Percentiles rank a stretch among this genome's conserved stretches.
Conservation (phyloP, 495 filamentous ascomycete species). For the Xylaria venustula region DNA sequence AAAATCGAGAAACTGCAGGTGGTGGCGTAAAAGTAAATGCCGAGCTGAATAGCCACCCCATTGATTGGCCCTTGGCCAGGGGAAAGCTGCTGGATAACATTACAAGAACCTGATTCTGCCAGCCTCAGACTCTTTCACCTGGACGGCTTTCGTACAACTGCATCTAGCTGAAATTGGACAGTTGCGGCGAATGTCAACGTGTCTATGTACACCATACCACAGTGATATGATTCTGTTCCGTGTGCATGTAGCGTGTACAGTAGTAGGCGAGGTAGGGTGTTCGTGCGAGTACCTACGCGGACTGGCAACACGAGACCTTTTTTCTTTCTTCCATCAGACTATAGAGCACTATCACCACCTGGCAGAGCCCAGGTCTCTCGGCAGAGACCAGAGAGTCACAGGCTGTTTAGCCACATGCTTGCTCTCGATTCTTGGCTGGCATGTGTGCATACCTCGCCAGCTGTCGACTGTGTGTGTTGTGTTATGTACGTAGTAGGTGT, state of each 20-base stretch:
- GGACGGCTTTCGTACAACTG: background rate
- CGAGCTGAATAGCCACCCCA: background rate
- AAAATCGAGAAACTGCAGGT: background rate
- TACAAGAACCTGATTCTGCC: background rate
- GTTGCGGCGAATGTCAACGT: background rate
- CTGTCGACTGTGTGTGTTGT: no score
- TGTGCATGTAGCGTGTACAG: no score
- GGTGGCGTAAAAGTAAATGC: constrained; percentile 6
- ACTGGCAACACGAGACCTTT: background rate
- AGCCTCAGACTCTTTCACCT: background rate
- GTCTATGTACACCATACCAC: no score
- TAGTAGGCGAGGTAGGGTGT: background rate
- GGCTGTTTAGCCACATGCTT: background rate
- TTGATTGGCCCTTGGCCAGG: background rate
- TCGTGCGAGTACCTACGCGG: background rate
- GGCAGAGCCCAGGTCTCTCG: background rate
- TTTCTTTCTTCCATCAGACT: no score
- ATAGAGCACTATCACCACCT: background rate
- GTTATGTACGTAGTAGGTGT: no score
- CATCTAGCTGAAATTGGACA: background rate
- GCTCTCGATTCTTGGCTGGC: background rate
- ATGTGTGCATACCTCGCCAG: background rate
- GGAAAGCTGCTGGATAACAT: background rate
- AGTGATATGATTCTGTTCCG: no score
- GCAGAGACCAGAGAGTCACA: background rate